These are phyloP conservation scores for Rheum nobile DNA, from an alignment of 148 eudicot species.

Conservation along the genomic window DNA sequence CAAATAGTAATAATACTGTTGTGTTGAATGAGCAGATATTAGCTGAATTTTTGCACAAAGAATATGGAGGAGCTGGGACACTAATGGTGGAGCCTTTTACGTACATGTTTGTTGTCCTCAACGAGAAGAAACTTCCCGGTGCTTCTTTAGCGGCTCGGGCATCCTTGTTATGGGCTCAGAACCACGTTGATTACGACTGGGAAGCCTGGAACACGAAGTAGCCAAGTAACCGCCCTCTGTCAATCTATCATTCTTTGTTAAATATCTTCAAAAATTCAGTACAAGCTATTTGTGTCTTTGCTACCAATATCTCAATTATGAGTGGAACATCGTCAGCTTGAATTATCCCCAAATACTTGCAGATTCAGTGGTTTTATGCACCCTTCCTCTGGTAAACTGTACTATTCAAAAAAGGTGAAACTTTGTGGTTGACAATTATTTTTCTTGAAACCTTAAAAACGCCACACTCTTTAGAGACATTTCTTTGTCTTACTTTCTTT, in stretches of 20 bases:
- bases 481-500: background rate
- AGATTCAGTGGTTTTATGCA: too few species aligned
- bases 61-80: constrained; percentile 70
- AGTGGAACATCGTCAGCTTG: background rate
- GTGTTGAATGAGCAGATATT: constrained; percentile 29
- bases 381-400: constrained; percentile 20
- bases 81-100: constrained; percentile 73
- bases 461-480: constrained; percentile 8
- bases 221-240: background rate
- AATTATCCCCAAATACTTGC: background rate
- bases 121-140: constrained; percentile 44
- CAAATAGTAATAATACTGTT: background rate
- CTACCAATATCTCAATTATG: background rate
- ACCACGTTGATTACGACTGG: constrained; percentile 36
- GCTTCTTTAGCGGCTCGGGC: constrained; percentile 44
- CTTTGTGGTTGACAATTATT: constrained; percentile 2
- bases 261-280: background rate
- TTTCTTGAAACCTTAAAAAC: constrained; percentile 5
- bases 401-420: constrained; percentile 22
- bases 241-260: background rate
- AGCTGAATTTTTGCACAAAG: constrained; percentile 42
- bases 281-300: background rate
- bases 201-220: constrained; percentile 26
- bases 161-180: constrained; percentile 46
- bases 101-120: constrained; percentile 41